phyloP scores from a whole-genome alignment of 768 basidiomycete genomes.

The Tylopilus vinaceipallidus region DNA sequence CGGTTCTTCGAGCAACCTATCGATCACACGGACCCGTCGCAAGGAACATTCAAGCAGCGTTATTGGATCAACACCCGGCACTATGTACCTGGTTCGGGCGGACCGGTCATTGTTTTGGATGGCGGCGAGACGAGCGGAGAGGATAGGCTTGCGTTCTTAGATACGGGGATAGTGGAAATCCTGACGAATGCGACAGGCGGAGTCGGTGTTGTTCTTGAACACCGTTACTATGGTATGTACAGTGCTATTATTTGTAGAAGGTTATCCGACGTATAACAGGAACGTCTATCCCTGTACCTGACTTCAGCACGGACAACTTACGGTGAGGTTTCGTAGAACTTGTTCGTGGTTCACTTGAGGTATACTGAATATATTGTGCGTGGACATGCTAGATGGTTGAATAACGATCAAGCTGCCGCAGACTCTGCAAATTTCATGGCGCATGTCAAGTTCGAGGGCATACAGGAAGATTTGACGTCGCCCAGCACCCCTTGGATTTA shows the following conservation, averaged over 20 bases:
- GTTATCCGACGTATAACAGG: slow-evolving; percentile 40
- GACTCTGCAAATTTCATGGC: slow-evolving; percentile 93
- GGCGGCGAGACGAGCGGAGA: slow-evolving; percentile 91
- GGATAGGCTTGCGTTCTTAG: slow-evolving; percentile 50
- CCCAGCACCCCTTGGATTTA: slow-evolving; percentile 85
- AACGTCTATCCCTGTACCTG: slow-evolving; percentile 67
- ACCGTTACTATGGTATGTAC: slow-evolving; percentile 77
- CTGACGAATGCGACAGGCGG: slow-evolving; percentile 83
- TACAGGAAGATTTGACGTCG: slow-evolving; percentile 69
- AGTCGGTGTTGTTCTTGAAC: slow-evolving; percentile 87
- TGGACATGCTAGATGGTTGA: slow-evolving; percentile 63
- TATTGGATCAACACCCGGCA: slow-evolving; percentile 90
- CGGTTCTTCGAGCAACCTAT: slow-evolving; percentile 82
- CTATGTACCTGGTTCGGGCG: slow-evolving; percentile 66
- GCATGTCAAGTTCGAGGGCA: slow-evolving; percentile 69
- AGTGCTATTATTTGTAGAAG: neutral
- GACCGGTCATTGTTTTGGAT: slow-evolving; percentile 88
- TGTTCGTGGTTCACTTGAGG: neutral
- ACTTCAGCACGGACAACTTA: slow-evolving; percentile 80
- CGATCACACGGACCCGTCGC: slow-evolving; percentile 67
- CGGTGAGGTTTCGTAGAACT: slow-evolving; percentile 41
- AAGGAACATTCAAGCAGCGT: slow-evolving; percentile 75
- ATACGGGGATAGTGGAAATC: slow-evolving; percentile 85
- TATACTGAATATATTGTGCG: slow-evolving; percentile 1
- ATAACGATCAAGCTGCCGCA: slow-evolving; percentile 83